Evolutionary conservation across 768 basidiomycete genomes (phyloP), one percentile per base, ranked within the genome.

Genomic region (Rhodosporidiobolus odoratus): DNA sequence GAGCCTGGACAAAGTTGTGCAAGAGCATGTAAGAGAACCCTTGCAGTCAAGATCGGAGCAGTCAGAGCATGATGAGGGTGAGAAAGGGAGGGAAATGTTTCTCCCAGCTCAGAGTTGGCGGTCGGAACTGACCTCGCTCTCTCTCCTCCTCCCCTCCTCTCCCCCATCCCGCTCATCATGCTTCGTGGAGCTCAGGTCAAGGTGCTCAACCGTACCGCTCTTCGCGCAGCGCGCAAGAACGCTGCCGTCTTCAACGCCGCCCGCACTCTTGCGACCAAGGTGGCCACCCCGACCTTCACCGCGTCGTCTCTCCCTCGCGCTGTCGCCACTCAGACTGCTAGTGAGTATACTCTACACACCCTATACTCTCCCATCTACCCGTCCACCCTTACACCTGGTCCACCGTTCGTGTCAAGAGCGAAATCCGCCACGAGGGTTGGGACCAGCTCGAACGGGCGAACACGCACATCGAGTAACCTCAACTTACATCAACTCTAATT

Each of bases 201-300:
- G 69, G 65, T 66, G 25, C 60, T 71, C 54, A 71, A 71, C 69
- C 65, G 69, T 48, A 61, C 54, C 32, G 69, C 69, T 25, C 69
- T 71, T 56, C 69, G 69, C 48, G 65, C 69, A 10, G 69, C 69
- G 37, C 59, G 60, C 59, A 71, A 71, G 69, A 71, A 71, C 69
- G 65, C 64, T 10, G 64, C 69, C 59, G 69, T 71, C 54, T 71
- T 71, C 65, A 62, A 66, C 64, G 69, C 69, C 25, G 69, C 69
- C 30, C 69, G 66, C 58, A 58, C 62, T 48, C 62, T 74, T 58
- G 68, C 69, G 45, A 70, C 73, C 73, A 70, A 74, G 68, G 68
- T 62, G 25, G 58, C 73, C 62, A 21, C 72, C 58, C 64, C 68
- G 56, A 35, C 53, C 41, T 56, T 58, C 54, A 58, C 48, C 65